Conservation (phyloP, 495 filamentous ascomycete genomes). For the Lophiostoma macrostomum region DNA sequence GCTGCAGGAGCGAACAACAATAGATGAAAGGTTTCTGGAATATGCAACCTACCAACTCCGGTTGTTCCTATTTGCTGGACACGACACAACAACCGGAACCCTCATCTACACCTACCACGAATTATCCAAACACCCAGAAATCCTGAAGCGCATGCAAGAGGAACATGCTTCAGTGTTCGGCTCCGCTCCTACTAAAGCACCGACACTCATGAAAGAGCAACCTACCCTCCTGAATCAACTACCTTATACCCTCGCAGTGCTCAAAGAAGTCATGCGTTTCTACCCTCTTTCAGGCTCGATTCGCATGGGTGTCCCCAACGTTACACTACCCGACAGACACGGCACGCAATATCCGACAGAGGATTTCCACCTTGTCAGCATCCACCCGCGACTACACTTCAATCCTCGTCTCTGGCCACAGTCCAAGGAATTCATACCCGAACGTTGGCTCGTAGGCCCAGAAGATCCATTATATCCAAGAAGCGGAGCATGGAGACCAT, state of each 20-base stretch:
- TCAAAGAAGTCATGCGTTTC: constrained; percentile 26
- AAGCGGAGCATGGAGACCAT: constrained; percentile 16
- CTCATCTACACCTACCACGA: constrained; percentile 47
- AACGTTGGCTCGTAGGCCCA: constrained; percentile 20
- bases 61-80: constrained; percentile 49
- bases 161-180: constrained; percentile 43
- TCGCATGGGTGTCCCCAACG: constrained; percentile 21
- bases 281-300: constrained; percentile 20
- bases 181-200: constrained; percentile 10
- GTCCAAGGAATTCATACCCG: constrained; percentile 22
- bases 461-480: constrained; percentile 10
- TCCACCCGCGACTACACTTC: constrained; percentile 26
- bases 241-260: constrained; percentile 17
- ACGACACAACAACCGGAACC: constrained; percentile 50
- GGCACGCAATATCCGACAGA: constrained; percentile 39
- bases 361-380: constrained; percentile 28
- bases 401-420: neutral
- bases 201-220: constrained; percentile 12
- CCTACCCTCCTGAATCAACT: constrained; percentile 20
- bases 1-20: too few species aligned
- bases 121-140: constrained; percentile 46
- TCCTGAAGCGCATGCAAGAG: constrained; percentile 35
- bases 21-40: too few species aligned
- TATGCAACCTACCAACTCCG: too few species aligned
- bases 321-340: constrained; percentile 25